Evolutionary conservation across 1,284 basidiomycete species (phyloP), one percentile per base, ranked within the genome.

Genomic region (Cerrena zonata): DNA sequence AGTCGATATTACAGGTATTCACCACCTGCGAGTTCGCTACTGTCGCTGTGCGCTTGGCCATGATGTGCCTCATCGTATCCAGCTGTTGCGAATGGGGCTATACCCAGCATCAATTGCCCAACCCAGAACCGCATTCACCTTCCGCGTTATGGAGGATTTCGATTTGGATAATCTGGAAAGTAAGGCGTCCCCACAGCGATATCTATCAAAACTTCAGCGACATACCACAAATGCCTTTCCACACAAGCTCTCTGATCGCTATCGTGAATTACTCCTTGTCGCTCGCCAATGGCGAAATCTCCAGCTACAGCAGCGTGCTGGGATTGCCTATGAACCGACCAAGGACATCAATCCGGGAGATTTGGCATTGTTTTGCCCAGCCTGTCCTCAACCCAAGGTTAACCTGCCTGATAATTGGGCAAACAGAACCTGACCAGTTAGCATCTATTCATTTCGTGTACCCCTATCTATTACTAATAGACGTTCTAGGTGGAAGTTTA

Each of bases 321-420:
- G 45, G 7, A 11, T 5, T 19, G 45, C 27, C 4, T 27, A 46
- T 21, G 45, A 46, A n/a, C n/a, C n/a, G n/a, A n/a, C 21, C 13
- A n/a, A 7, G 13, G 11, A 36, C 13, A 4, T 46, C 21, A 4
- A 21, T 7, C 25, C 4, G 11, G 45, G 25, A 7, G 45, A n/a
- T 4, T 19, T 46, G 5, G 45, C 19, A n/a, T 5, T 13, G 13
- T 27, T 5, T 21, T 46, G 45, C 21, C 25, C 45, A n/a, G 26
- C 45, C 4, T 46, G 45, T 21, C 45, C 45, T n/a, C 45, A 46
- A 19, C 45, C 45, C 4, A 19, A 21, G 7, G 10, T 46, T 5
- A 46, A 46, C 21, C 45, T 46, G 4, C 45, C 45, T 13, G 22
- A 7, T 5, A 19, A 46, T 13, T 46, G 45, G 45, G 21, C n/a